Evolutionary conservation across 371 early-diverging fungal genomes (phyloP).

Genomic region (Circinella umbellata): DNA sequence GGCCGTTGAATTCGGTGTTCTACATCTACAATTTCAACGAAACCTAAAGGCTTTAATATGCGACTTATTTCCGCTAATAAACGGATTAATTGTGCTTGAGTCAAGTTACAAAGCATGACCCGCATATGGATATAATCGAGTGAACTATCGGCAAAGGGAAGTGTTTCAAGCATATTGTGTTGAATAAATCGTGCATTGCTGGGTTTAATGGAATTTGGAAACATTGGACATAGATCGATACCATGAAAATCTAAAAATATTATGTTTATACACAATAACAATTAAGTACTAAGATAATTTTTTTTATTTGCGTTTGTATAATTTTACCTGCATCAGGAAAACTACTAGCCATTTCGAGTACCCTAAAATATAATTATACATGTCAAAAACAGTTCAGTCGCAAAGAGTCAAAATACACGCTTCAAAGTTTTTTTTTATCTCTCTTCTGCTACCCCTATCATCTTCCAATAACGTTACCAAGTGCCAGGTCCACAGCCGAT

Average conservation of each 20-base stretch:
- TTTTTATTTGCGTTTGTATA: too few species aligned
- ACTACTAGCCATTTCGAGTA: conserved; percentile 26
- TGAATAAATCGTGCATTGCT: conserved; percentile 56
- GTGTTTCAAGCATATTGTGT: conserved; percentile 47
- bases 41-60: conserved; percentile 58
- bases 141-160: conserved; percentile 55
- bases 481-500: conserved; percentile 52
- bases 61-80: conserved; percentile 44
- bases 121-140: conserved; percentile 66
- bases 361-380: conserved; percentile 8
- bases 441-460: not conserved
- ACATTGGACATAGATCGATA: conserved; percentile 58
- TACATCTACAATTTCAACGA: conserved; percentile 56
- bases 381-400: not conserved
- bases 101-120: conserved; percentile 44
- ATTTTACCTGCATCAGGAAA: conserved; percentile 23
- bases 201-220: conserved; percentile 61
- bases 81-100: conserved; percentile 35
- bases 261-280: not conserved
- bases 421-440: not conserved
- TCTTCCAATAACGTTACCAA: conserved; percentile 28
- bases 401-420: not conserved
- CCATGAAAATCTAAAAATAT: conserved; percentile 48
- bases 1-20: conserved; percentile 51
- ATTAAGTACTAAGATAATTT: too few species aligned